A percentile compares a stretch with the other conserved stretches of the same genome.
These are phyloP conservation scores for Gastrolobium villosum DNA, from an alignment of 306 rosid species.

Conservation along the genomic window DNA sequence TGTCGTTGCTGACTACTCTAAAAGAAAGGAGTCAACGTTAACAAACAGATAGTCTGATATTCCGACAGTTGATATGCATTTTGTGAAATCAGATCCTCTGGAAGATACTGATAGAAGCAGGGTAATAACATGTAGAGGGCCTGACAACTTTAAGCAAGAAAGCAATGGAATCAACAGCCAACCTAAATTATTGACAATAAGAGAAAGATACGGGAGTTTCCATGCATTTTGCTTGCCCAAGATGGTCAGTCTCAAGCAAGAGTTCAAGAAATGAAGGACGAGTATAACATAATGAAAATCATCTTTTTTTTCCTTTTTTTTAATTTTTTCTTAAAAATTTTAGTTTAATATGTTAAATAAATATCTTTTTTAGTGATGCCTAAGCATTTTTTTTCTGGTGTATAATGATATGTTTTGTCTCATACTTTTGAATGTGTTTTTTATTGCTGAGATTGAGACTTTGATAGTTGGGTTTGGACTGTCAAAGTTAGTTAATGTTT, in stretches of 20 bases:
- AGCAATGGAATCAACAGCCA: conserved; percentile 50
- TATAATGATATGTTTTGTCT: conserved; percentile 10
- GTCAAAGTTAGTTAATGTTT: too few relatives aligned
- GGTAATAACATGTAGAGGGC: conserved; percentile 45
- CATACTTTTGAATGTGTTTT: background rate
- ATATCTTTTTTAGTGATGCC: conserved; percentile 6
- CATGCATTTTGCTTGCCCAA: conserved; percentile 68
- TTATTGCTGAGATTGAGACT: too few relatives aligned
- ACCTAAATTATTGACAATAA: conserved; percentile 58
- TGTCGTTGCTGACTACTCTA: conserved; percentile 47
- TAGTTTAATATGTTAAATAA: conserved; percentile 30
- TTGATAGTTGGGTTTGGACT: too few relatives aligned
- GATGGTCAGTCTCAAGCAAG: conserved; percentile 71
- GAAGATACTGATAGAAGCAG: conserved; percentile 54
- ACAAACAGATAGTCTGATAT: conserved; percentile 53
- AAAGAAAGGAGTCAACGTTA: conserved; percentile 47
- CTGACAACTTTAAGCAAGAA: conserved; percentile 56
- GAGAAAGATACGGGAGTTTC: conserved; percentile 61
- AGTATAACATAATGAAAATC: conserved; percentile 60
- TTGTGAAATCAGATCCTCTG: conserved; percentile 53
- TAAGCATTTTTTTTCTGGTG: conserved; percentile 35
- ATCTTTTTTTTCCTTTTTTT: background rate
- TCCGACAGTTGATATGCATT: conserved; percentile 45
- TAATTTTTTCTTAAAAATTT: background rate
- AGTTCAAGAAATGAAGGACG: conserved; percentile 74